Evolutionary conservation across 495 filamentous ascomycete species (phyloP), one percentile per base, ranked within the genome.

Genomic region (Tuber magnatum): DNA sequence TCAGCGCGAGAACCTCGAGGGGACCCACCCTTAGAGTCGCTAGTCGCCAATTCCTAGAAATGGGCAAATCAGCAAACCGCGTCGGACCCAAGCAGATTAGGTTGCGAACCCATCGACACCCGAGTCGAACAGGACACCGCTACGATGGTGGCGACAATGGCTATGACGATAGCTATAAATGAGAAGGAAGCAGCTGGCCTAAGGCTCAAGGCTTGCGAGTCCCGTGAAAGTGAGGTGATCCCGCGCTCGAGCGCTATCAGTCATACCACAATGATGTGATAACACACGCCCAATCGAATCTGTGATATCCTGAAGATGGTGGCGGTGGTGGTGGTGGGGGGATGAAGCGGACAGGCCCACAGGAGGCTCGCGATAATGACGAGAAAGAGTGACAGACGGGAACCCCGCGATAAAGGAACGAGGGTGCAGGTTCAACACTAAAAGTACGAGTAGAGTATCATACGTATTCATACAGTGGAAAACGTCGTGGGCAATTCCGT

Each of bases 371-470:
- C 56, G 68, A 77, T 71, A 73, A 79, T 74, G 70, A 41, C 42
- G 72, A 78, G 77, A 74, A 76, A 71, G 38, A 43, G 69, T 46
- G 73, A 77, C 73, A 78, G 74, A 77, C 77, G 71, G 71, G 42
- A 70, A 74, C 38, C 73, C 71, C 32, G 40, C 43, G 28, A 48
- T 71, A 73, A 79, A 77, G 76, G 32, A 61, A 79, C 71, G 77
- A 71, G 72, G 48, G 32, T 71, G 70, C 69, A 44, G 24, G 46
- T n/a, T 51, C 24, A 20, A 51, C 28, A 18, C 28, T 35, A 65
- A 65, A 35, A n/a, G n/a, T n/a, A n/a, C n/a, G n/a, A n/a, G n/a
- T n/a, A n/a, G n/a, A n/a, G n/a, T n/a, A n/a, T n/a, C n/a, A n/a
- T n/a, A n/a, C n/a, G 56, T 35, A 65, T 5, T 40, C 39, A 20